These are phyloP conservation scores for Pleurozium schreberi DNA, from an alignment of 225 moss, liverwort and hornwort genomes.

Conservation along the genomic window DNA sequence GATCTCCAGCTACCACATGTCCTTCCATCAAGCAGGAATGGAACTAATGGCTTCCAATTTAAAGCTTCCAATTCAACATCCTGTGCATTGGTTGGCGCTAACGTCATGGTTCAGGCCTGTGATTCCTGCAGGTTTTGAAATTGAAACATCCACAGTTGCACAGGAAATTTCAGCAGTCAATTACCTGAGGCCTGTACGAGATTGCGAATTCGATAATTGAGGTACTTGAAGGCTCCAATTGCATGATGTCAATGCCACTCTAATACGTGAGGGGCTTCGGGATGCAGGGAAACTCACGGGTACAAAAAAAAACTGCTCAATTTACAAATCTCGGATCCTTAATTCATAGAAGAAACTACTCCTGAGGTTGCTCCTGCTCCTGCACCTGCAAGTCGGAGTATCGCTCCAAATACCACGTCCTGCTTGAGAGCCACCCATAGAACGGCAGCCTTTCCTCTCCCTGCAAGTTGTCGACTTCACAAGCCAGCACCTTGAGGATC, in stretches of 20 bases:
- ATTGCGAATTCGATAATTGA: background rate
- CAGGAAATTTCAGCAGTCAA: background rate
- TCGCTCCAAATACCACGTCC: slow-evolving; percentile 22
- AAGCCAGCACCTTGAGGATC: slow-evolving; percentile 12
- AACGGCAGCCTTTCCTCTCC: background rate
- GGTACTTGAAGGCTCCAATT: background rate
- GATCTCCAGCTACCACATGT: background rate
- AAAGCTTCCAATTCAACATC: background rate
- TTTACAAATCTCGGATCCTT: background rate
- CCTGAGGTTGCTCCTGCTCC: background rate
- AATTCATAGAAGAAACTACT: background rate
- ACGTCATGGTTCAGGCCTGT: background rate
- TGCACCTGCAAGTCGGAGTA: background rate
- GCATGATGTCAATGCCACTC: background rate
- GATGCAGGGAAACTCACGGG: background rate
- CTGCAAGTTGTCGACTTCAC: background rate
- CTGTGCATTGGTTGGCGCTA: background rate
- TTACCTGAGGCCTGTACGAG: background rate
- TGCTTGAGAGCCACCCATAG: slow-evolving; percentile 18
- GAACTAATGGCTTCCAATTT: background rate
- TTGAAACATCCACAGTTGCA: background rate
- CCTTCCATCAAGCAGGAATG: background rate
- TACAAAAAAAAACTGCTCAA: background rate
- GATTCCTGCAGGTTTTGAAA: background rate
- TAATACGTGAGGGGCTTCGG: no score